phyloP scores from a whole-genome alignment of 306 rosid species.

The Quercus gilva region DNA sequence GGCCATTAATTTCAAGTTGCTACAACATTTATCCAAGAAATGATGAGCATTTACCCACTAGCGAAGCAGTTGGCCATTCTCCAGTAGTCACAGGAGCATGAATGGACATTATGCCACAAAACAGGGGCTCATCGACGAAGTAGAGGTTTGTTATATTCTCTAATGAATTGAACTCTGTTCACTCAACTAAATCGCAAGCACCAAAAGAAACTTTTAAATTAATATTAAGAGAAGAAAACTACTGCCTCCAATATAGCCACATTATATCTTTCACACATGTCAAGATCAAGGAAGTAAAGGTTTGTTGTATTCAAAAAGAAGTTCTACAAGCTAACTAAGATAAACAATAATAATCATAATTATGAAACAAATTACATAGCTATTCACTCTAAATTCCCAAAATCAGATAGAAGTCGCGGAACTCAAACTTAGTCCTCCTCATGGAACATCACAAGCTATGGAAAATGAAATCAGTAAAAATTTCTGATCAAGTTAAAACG shows the following conservation, averaged over 20 bases:
- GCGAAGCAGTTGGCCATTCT: background rate
- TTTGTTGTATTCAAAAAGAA: background rate
- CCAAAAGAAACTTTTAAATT: background rate
- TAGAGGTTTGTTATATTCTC: background rate
- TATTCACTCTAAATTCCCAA: background rate
- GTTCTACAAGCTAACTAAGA: background rate
- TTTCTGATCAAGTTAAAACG: background rate
- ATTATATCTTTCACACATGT: background rate
- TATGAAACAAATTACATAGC: background rate
- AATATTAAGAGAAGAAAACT: background rate
- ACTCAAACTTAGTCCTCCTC: background rate
- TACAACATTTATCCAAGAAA: background rate
- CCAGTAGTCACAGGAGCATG: background rate
- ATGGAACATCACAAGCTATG: background rate
- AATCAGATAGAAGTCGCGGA: background rate
- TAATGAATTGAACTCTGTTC: background rate
- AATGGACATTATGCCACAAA: background rate
- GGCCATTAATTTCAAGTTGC: background rate
- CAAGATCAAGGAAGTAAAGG: background rate
- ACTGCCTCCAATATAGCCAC: background rate
- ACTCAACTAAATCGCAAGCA: background rate
- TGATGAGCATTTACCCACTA: background rate
- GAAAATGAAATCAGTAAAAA: background rate
- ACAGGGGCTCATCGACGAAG: background rate
- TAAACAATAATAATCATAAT: background rate